A percentile compares a stretch with the other conserved stretches of the same genome.
phyloP scores from a whole-genome alignment of 495 filamentous ascomycete genomes.

The Mytilinidion resinicola region DNA sequence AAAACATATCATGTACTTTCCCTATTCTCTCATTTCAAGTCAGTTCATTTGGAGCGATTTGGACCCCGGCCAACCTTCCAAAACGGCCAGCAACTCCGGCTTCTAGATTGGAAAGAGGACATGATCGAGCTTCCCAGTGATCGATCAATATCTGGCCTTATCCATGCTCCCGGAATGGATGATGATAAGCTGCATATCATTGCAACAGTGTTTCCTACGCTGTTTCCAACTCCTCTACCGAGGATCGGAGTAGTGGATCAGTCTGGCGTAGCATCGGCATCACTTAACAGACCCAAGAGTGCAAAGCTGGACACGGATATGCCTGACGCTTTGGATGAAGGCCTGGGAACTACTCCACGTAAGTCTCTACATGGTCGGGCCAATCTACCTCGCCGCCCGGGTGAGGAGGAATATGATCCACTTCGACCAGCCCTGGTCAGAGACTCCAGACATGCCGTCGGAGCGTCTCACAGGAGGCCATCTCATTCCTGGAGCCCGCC shows the following conservation, averaged over 20 bases:
- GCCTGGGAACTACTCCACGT: slow-evolving; percentile 22
- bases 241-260: slow-evolving; percentile 28
- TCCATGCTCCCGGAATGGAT: slow-evolving; percentile 49
- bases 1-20: slow-evolving; percentile 55
- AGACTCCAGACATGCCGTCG: slow-evolving; percentile 6
- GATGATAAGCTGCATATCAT: slow-evolving; percentile 50
- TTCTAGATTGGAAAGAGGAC: slow-evolving; percentile 57
- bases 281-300: slow-evolving; percentile 26
- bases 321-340: slow-evolving; percentile 11
- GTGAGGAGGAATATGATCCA: slow-evolving; percentile 44
- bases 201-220: slow-evolving; percentile 50
- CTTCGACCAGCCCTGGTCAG: slow-evolving; percentile 28
- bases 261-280: slow-evolving; percentile 27
- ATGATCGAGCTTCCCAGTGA: slow-evolving; percentile 64
- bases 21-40: slow-evolving; percentile 63
- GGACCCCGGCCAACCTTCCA: slow-evolving; percentile 29
- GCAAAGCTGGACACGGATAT: slow-evolving; percentile 7
- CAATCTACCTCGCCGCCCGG: slow-evolving; percentile 15
- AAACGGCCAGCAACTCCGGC: slow-evolving; percentile 18
- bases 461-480: slow-evolving; percentile 4
- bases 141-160: slow-evolving; percentile 43
- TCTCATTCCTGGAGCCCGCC: slow-evolving; percentile 14
- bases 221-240: slow-evolving; percentile 31
- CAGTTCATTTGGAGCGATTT: slow-evolving; percentile 44
- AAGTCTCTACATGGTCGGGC: slow-evolving; percentile 13